Evolutionary conservation across 441 rosid genomes (phyloP).

Genomic region (Eutrema salsugineum): DNA sequence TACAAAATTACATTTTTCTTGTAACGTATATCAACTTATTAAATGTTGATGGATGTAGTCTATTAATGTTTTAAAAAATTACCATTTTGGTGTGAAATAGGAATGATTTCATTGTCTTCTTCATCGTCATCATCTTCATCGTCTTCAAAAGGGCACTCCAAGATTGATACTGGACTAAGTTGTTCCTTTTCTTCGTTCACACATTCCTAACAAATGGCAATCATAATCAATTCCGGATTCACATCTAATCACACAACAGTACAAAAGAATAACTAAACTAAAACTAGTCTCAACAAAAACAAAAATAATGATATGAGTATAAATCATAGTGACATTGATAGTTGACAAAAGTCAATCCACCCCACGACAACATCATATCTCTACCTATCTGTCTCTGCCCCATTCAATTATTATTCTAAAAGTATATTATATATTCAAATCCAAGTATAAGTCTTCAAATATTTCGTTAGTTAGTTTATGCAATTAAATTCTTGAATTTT

Average conservation of each 20-base stretch:
- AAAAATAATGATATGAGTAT: not conserved
- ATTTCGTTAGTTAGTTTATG: not conserved
- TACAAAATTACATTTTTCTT: not conserved
- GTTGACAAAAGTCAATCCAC: constrained; percentile 35
- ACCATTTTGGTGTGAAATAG: constrained; percentile 21
- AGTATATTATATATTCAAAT: not conserved
- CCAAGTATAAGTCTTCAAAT: not conserved
- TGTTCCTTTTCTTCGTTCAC: constrained; percentile 58
- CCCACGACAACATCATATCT: constrained; percentile 29
- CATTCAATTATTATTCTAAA: not conserved
- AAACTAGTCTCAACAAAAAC: not conserved
- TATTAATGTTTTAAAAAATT: not conserved
- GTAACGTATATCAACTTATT: not conserved
- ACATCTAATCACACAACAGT: not conserved
- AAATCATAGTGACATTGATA: not conserved
- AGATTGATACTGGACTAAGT: constrained; percentile 70
- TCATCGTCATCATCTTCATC: constrained; percentile 29
- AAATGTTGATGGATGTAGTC: not conserved
- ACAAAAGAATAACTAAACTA: not conserved
- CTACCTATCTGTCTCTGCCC: constrained; percentile 12
- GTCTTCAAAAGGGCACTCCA: constrained; percentile 70
- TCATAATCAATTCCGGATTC: not conserved
- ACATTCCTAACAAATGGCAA: constrained; percentile 41
- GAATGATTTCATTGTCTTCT: constrained; percentile 13
- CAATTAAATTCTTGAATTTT: not conserved